A percentile compares a stretch with the other conserved stretches of the same genome.
Evolutionary conservation across 2,329 filamentous ascomycete species (phyloP).

Genomic region (Mollisia scopiformis): DNA sequence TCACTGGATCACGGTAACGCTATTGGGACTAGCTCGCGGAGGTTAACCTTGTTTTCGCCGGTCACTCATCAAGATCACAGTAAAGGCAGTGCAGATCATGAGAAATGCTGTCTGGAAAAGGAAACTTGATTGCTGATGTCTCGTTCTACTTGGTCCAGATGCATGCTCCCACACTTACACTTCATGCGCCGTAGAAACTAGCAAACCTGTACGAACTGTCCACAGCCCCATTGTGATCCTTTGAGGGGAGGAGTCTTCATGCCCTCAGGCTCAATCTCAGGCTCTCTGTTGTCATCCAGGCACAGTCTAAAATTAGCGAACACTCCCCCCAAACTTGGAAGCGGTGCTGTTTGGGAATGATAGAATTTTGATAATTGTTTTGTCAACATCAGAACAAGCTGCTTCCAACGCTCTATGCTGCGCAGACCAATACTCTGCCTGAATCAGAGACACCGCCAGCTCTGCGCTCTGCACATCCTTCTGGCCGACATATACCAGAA

Average conservation of each 20-base stretch:
- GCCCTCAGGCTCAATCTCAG: background rate
- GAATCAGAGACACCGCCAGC: constrained; percentile 1
- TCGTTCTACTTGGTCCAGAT: background rate
- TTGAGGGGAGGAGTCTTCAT: background rate
- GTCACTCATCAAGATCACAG: background rate
- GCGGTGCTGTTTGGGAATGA: background rate
- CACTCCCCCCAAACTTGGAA: background rate
- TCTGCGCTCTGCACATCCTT: constrained; percentile 3
- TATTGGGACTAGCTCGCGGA: constrained; percentile 7
- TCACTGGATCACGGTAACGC: constrained; percentile 8
- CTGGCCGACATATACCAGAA: constrained; percentile 6
- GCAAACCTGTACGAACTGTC: too few species aligned
- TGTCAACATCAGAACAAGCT: background rate
- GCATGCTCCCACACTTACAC: background rate
- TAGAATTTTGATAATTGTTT: background rate
- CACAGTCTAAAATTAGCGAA: constrained; percentile 13
- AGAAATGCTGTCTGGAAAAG: background rate
- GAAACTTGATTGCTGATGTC: background rate
- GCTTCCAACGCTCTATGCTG: background rate
- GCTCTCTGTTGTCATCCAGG: background rate
- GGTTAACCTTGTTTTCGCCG: constrained; percentile 14
- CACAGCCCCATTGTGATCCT: constrained; percentile 7
- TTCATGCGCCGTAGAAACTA: background rate
- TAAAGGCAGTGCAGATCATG: background rate
- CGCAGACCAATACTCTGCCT: background rate